These are phyloP conservation scores for Clarireedia hainanense DNA, from an alignment of 2,329 filamentous ascomycete species.

Conservation along the genomic window DNA sequence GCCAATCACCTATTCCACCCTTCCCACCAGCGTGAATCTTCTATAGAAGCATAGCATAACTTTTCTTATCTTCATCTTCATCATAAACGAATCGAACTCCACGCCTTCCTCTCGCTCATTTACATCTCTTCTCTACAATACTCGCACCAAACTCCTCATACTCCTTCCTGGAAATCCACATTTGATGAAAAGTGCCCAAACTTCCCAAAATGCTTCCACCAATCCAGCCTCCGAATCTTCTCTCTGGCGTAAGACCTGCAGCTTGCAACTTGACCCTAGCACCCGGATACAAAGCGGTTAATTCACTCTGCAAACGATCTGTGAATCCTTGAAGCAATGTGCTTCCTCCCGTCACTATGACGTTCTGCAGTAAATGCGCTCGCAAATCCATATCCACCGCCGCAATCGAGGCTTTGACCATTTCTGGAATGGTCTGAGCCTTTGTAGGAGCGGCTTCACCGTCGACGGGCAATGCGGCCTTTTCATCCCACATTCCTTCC, in stretches of 20 bases:
- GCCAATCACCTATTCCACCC: not conserved
- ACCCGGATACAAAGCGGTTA: conserved; percentile 74
- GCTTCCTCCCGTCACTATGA: conserved; percentile 86
- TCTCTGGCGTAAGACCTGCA: conserved; percentile 75
- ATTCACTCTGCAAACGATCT: conserved; percentile 79
- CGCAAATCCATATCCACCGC: conserved; percentile 85
- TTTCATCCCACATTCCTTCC: conserved; percentile 87
- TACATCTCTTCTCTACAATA: conserved; percentile 95
- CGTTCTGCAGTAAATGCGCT: conserved; percentile 74
- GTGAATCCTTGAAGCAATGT: conserved; percentile 87
- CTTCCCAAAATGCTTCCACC: conserved; percentile 93
- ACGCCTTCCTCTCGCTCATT: conserved; percentile 41
- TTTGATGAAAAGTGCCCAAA: conserved; percentile 95
- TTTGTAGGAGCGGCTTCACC: conserved; percentile 46
- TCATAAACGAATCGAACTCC: not conserved
- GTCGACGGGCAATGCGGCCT: conserved; percentile 53
- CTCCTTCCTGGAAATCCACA: conserved; percentile 98
- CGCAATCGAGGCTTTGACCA: conserved; percentile 70
- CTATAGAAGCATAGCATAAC: conserved; percentile 4
- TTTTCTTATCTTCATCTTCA: conserved; percentile 8
- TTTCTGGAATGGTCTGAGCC: conserved; percentile 72
- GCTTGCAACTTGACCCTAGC: conserved; percentile 84
- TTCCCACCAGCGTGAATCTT: not conserved
- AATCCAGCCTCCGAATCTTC: conserved; percentile 91
- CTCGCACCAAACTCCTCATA: conserved; percentile 89